Percentiles rank a stretch among this genome's conserved stretches.
These are phyloP conservation scores for Backusella tarrabulga DNA, from an alignment of 192 early-diverging fungal genomes.

Conservation along the genomic window DNA sequence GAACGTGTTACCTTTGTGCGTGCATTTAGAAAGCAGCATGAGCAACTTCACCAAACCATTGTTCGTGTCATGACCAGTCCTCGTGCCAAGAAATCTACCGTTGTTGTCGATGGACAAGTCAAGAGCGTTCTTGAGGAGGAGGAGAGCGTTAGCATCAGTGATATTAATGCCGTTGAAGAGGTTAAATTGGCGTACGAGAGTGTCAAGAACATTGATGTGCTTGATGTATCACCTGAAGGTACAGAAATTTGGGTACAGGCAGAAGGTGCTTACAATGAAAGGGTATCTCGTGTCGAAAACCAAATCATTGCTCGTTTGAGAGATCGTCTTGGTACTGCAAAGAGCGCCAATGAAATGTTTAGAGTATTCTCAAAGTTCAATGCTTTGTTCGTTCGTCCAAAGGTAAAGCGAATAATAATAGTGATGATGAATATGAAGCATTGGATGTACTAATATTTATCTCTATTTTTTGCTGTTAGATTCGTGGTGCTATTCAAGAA, in stretches of 20 bases:
- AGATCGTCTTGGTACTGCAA: constrained; percentile 91
- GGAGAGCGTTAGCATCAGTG: constrained; percentile 54
- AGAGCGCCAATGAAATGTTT: constrained; percentile 99
- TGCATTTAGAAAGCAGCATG: constrained; percentile 94
- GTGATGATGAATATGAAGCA: neutral
- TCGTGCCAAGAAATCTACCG: constrained; percentile 37
- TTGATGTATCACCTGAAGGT: constrained; percentile 93
- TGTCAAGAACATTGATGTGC: constrained; percentile 90
- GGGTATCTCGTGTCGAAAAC: constrained; percentile 93
- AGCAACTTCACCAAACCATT: constrained; percentile 97
- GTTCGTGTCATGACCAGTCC: constrained; percentile 83
- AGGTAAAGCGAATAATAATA: constrained; percentile 40
- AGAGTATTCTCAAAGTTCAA: constrained; percentile 99
- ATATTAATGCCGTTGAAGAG: constrained; percentile 83
- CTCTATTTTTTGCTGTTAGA: constrained; percentile 40
- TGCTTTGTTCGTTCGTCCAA: constrained; percentile 97
- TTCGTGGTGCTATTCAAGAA: constrained; percentile 98
- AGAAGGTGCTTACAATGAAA: constrained; percentile 92
- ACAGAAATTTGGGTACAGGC: constrained; percentile 91
- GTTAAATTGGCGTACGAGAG: constrained; percentile 88
- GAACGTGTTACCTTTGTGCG: constrained; percentile 90
- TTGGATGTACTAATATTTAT: too few species aligned
- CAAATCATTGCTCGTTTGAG: constrained; percentile 93
- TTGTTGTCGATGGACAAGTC: constrained; percentile 35
- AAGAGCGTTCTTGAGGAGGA: constrained; percentile 41